A percentile compares a stretch with the other conserved stretches of the same genome.
Conservation (phyloP, 2,329 filamentous ascomycete genomes). For the Paradendryphiella salina region DNA sequence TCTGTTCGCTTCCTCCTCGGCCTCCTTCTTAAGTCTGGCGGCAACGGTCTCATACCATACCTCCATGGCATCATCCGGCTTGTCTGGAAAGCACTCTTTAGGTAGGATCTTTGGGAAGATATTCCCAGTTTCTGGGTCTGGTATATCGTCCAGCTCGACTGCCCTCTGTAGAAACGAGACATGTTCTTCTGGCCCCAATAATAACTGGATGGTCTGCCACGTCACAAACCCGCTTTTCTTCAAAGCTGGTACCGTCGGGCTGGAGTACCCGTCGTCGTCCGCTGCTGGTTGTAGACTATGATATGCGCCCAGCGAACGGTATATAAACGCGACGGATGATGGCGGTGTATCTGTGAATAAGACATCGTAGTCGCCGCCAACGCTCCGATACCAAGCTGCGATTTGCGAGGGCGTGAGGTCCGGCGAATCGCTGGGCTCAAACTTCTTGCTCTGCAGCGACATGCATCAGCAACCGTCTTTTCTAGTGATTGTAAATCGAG, state of each 20-base stretch:
- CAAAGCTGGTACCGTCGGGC: slow-evolving; percentile 79
- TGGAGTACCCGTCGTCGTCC: slow-evolving; percentile 67
- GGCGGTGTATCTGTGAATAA: slow-evolving; percentile 78
- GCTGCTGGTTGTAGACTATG: slow-evolving; percentile 77
- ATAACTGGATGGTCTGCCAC: slow-evolving; percentile 90
- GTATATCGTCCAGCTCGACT: slow-evolving; percentile 74
- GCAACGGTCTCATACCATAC: slow-evolving; percentile 83
- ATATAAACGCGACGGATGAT: slow-evolving; percentile 84
- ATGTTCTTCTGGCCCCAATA: slow-evolving; percentile 86
- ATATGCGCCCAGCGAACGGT: slow-evolving; percentile 86
- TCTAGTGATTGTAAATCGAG: neutral
- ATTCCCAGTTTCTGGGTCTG: slow-evolving; percentile 66
- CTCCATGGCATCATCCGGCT: slow-evolving; percentile 78
- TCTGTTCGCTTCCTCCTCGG: slow-evolving; percentile 44
- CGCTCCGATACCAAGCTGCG: slow-evolving; percentile 54
- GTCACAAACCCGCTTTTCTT: slow-evolving; percentile 83
- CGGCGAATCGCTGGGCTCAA: slow-evolving; percentile 50
- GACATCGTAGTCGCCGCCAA: slow-evolving; percentile 54
- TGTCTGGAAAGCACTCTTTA: slow-evolving; percentile 69
- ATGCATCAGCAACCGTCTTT: slow-evolving; percentile 15
- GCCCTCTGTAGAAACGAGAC: slow-evolving; percentile 80
- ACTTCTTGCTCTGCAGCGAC: slow-evolving; percentile 45
- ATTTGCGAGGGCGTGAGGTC: slow-evolving; percentile 56
- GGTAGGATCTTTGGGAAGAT: slow-evolving; percentile 65
- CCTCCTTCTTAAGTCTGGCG: slow-evolving; percentile 68